Evolutionary conservation across 306 rosid genomes (phyloP).

Genomic region (Prunus davidiana): DNA sequence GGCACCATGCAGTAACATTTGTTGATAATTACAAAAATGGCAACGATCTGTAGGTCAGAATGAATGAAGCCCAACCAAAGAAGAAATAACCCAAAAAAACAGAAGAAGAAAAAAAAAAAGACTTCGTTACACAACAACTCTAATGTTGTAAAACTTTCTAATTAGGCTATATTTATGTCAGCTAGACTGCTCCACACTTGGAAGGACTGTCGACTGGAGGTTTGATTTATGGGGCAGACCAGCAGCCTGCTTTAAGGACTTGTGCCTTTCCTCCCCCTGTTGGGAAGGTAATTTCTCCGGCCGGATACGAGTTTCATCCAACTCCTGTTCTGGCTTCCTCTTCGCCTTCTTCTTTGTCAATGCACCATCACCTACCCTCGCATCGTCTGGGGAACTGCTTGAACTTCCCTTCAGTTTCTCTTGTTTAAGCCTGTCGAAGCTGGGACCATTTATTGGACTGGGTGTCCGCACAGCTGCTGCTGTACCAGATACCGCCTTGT

Average conservation of each 20-base stretch:
- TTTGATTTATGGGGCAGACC: constrained; percentile 52
- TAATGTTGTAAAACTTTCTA: constrained; percentile 35
- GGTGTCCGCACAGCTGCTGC: constrained; percentile 44
- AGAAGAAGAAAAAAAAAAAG: constrained; percentile 11
- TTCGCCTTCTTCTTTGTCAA: constrained; percentile 68
- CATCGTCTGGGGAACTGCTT: constrained; percentile 55
- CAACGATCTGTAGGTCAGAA: constrained; percentile 30
- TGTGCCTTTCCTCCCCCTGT: constrained; percentile 72
- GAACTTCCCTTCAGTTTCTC: constrained; percentile 70
- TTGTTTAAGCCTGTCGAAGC: constrained; percentile 43
- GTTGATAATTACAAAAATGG: constrained; percentile 65
- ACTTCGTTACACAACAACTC: constrained; percentile 32
- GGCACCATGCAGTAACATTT: constrained; percentile 41
- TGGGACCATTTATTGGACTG: constrained; percentile 47
- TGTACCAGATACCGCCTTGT: constrained; percentile 45
- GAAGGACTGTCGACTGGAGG: constrained; percentile 52
- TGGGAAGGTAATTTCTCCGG: constrained; percentile 50
- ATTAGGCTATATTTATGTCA: constrained; percentile 43
- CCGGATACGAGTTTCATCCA: constrained; percentile 51
- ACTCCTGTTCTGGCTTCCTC: constrained; percentile 72
- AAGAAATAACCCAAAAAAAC: constrained; percentile 6
- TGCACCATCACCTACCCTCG: constrained; percentile 52
- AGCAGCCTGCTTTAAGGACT: constrained; percentile 57
- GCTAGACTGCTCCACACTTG: constrained; percentile 85
- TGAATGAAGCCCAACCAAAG: constrained; percentile 36